Conservation (phyloP, 805 yeast species). For the Kuraishia ogatae region DNA sequence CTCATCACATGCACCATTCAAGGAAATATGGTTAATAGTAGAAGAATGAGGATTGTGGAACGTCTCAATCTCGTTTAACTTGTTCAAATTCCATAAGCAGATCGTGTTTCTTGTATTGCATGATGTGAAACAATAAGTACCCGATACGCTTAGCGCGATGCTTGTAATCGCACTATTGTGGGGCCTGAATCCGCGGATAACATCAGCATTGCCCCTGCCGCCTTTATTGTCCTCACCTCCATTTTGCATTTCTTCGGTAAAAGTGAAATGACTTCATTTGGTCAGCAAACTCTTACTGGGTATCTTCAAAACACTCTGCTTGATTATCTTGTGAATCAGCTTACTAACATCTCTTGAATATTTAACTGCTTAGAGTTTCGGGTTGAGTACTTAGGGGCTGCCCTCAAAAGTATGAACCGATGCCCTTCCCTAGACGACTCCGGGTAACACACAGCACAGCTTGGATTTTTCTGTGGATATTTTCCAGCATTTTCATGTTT, state of each 20-base stretch:
- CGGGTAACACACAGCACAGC: not conserved
- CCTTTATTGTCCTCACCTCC: not conserved
- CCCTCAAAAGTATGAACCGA: not conserved
- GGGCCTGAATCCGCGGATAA: not conserved
- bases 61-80: not conserved
- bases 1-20: not conserved
- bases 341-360: not conserved
- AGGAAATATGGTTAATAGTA: not conserved
- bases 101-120: not conserved
- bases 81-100: not conserved
- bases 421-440: not conserved
- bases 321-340: too few relatives aligned
- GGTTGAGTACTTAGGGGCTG: not conserved
- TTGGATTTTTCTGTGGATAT: too few relatives aligned
- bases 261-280: not conserved
- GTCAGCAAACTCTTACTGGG: not conserved
- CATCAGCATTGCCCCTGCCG: not conserved
- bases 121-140: not conserved
- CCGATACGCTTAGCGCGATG: not conserved
- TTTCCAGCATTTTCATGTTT: too few relatives aligned
- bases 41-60: not conserved
- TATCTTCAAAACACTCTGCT: too few relatives aligned
- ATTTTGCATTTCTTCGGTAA: not conserved
- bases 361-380: not conserved
- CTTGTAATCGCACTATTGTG: not conserved